Evolutionary conservation across 2,329 filamentous ascomycete species (phyloP).

Genomic region (Mariannaea sp.): DNA sequence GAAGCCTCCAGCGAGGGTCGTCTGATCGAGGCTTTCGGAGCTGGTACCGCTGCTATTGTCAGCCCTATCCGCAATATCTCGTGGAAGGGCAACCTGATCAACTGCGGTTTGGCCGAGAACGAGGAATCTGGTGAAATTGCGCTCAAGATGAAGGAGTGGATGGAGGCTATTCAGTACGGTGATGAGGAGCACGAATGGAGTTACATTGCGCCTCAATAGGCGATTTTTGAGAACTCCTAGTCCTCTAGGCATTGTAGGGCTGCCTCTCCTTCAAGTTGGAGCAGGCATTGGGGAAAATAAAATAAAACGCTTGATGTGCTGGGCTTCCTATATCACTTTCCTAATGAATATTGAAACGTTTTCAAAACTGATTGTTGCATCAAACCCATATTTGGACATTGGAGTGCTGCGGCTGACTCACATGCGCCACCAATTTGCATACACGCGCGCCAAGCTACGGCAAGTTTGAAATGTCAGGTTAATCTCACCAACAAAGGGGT

Average conservation of each 20-base stretch:
- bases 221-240: conserved; percentile 2
- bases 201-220: conserved; percentile 48
- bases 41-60: conserved; percentile 93
- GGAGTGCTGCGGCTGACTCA: conserved; percentile 15
- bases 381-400: not conserved
- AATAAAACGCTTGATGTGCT: too few relatives aligned
- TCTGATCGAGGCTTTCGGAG: conserved; percentile 89
- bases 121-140: conserved; percentile 90
- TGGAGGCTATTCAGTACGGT: conserved; percentile 93
- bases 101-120: conserved; percentile 79
- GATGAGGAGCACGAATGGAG: conserved; percentile 94
- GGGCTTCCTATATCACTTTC: not conserved
- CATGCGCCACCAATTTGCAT: conserved; percentile 5
- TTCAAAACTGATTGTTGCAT: conserved; percentile 1
- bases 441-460: not conserved
- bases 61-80: conserved; percentile 87
- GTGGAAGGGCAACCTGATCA: conserved; percentile 81
- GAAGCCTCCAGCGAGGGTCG: conserved; percentile 84
- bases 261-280: too few relatives aligned
- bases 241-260: conserved; percentile 12
- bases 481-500: not conserved
- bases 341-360: not conserved
- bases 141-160: conserved; percentile 91
- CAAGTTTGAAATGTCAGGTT: not conserved
- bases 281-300: too few relatives aligned